phyloP scores from a whole-genome alignment of 768 basidiomycete genomes.

The Boletus sp. region DNA sequence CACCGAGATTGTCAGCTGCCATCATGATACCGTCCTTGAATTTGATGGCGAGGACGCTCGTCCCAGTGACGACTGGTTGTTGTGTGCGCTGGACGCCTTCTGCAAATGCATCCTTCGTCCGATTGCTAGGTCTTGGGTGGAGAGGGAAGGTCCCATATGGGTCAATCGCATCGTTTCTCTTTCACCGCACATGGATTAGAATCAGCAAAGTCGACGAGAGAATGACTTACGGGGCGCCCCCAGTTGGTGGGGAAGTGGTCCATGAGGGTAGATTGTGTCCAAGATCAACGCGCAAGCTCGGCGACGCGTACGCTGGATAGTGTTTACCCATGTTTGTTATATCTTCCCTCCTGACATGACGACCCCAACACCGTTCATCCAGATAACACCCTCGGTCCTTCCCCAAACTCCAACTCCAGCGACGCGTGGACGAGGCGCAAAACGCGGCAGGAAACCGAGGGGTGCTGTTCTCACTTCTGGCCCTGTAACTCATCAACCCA shows the following conservation, averaged over 20 bases:
- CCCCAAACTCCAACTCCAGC: slow-evolving; percentile 23
- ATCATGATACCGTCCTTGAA: slow-evolving; percentile 98
- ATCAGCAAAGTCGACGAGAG: neutral
- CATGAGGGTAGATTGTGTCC: slow-evolving; percentile 41
- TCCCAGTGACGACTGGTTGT: slow-evolving; percentile 94
- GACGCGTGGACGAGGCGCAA: slow-evolving; percentile 26
- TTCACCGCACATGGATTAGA: neutral
- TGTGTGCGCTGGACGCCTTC: slow-evolving; percentile 78
- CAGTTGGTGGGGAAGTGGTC: slow-evolving; percentile 84
- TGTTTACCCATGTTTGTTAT: slow-evolving; percentile 20
- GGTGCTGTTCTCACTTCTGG: slow-evolving; percentile 11
- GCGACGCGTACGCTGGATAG: slow-evolving; percentile 24
- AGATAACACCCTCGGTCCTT: slow-evolving; percentile 14
- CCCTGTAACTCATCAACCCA: slow-evolving; percentile 12
- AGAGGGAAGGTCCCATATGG: slow-evolving; percentile 76
- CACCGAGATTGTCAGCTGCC: slow-evolving; percentile 96
- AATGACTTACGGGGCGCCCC: slow-evolving; percentile 65
- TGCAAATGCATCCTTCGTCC: slow-evolving; percentile 52
- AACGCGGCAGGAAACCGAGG: slow-evolving; percentile 26
- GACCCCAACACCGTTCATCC: slow-evolving; percentile 26
- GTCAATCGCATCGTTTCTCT: slow-evolving; percentile 78
- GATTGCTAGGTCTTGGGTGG: slow-evolving; percentile 52
- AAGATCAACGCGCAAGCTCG: slow-evolving; percentile 18
- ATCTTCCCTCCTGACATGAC: slow-evolving; percentile 14
- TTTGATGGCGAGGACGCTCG: slow-evolving; percentile 91